Base-by-base conservation (phyloP, 2,329 filamentous ascomycete genomes). In the Fusarium newnesense region DNA sequence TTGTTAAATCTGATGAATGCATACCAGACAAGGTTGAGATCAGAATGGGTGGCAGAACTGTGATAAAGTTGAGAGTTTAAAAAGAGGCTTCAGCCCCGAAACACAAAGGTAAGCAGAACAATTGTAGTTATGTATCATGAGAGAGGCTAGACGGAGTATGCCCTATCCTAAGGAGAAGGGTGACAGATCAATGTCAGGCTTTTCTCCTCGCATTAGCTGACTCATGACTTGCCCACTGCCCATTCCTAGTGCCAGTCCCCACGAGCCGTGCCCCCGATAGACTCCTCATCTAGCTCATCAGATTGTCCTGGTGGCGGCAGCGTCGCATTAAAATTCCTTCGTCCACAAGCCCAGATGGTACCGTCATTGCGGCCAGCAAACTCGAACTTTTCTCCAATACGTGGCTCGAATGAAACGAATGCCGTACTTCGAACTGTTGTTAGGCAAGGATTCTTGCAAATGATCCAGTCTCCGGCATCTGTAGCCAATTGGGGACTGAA, bases 111-210 rank as follows among this genome's bases (percentile, higher is more conserved):
- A n/a, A n/a, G n/a, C n/a, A n/a, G n/a, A n/a, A n/a, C n/a, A n/a
- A n/a, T n/a, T n/a, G n/a, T n/a, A n/a, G n/a, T n/a, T n/a, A n/a
- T n/a, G n/a, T n/a, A n/a, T n/a, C n/a, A n/a, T n/a, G n/a, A n/a
- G n/a, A n/a, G n/a, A n/a, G n/a, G n/a, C n/a, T n/a, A n/a, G n/a
- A n/a, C n/a, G n/a, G n/a, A n/a, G n/a, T n/a, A n/a, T n/a, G n/a
- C n/a, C n/a, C n/a, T n/a, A n/a, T n/a, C n/a, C 30, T 8, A 47
- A 21, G 3, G 28, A 47, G 4, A 32, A 49, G 12, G 13, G 12
- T 2, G 13, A 32, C 2, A n/a, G 0, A 11, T 32, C 19, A 2
- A 49, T 11, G 4, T 32, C 28, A 1, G 46, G 46, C 0, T 8
- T 4, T 1, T 32, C 15, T 4, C 46, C 46, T 2, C 26, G 13